Evolutionary conservation across 2,329 filamentous ascomycete genomes (phyloP).

Genomic region (Trichoderma arundinaceum): DNA sequence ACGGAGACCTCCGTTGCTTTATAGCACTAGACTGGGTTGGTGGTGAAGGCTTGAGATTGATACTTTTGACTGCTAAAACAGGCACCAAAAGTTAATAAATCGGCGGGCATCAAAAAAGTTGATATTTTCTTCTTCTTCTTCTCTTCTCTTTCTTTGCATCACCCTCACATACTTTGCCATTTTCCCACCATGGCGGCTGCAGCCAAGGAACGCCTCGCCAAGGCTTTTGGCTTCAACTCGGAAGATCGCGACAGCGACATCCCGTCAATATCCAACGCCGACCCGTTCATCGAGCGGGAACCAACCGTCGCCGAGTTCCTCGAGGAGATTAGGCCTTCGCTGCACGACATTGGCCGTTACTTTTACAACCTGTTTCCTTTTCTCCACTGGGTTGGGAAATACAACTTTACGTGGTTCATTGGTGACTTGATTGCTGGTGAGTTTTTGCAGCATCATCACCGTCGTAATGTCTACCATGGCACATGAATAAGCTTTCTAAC

Average conservation of each 20-base stretch:
- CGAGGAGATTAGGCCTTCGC: slow-evolving; percentile 46
- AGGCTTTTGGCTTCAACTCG: slow-evolving; percentile 44
- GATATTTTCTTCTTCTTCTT: background rate
- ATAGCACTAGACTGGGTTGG: background rate
- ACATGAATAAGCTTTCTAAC: background rate
- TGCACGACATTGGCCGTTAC: slow-evolving; percentile 43
- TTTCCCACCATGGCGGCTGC: slow-evolving; percentile 13
- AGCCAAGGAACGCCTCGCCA: slow-evolving; percentile 41
- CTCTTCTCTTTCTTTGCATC: background rate
- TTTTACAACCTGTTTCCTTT: slow-evolving; percentile 55
- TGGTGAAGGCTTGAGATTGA: slow-evolving; percentile 3
- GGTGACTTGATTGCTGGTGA: slow-evolving; percentile 55
- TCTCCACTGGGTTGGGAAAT: slow-evolving; percentile 56
- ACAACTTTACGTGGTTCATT: slow-evolving; percentile 54
- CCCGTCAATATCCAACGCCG: slow-evolving; percentile 46
- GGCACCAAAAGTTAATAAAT: background rate
- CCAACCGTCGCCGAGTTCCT: slow-evolving; percentile 51
- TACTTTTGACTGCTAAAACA: background rate
- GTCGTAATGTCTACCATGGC: too few species aligned
- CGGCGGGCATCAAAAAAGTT: background rate
- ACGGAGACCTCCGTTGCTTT: background rate
- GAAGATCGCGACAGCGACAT: slow-evolving; percentile 43
- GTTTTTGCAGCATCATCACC: background rate
- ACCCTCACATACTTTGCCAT: background rate
- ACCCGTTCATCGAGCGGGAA: slow-evolving; percentile 49